Evolutionary conservation across 208 protist genomes (phyloP).

Genomic region (Acanthamoeba healyi): DNA sequence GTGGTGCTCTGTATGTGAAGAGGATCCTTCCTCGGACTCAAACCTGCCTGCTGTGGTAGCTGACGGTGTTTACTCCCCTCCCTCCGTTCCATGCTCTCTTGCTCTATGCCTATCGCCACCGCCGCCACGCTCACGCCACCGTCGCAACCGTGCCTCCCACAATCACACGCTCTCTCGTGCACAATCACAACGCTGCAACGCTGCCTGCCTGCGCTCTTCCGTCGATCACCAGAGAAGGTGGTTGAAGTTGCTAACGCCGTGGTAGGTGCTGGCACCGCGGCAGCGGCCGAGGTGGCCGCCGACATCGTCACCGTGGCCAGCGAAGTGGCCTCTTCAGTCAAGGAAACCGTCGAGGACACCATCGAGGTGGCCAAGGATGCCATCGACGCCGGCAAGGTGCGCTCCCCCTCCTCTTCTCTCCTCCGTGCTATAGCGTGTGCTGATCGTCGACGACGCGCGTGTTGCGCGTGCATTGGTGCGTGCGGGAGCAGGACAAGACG

Average conservation of each 20-base stretch:
- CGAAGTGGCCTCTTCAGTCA: background rate
- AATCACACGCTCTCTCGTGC: too few species aligned
- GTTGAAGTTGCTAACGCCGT: background rate
- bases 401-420: background rate
- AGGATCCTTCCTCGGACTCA: background rate
- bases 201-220: background rate
- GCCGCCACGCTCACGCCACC: background rate
- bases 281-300: background rate
- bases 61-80: background rate
- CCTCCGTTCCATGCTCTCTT: background rate
- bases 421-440: too few species aligned
- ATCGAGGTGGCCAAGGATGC: background rate
- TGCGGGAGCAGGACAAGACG: background rate
- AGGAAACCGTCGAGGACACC: constrained; percentile 5
- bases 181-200: too few species aligned
- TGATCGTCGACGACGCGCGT: background rate
- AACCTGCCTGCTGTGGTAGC: background rate
- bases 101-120: background rate
- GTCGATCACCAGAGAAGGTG: background rate
- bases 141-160: background rate
- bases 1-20: background rate
- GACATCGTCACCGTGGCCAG: background rate
- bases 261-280: background rate
- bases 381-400: constrained; percentile 36
- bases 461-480: background rate